Percentiles rank a stretch among this genome's conserved stretches.
Conservation (phyloP, 2,329 filamentous ascomycete genomes). For the Talaromyces sp. region DNA sequence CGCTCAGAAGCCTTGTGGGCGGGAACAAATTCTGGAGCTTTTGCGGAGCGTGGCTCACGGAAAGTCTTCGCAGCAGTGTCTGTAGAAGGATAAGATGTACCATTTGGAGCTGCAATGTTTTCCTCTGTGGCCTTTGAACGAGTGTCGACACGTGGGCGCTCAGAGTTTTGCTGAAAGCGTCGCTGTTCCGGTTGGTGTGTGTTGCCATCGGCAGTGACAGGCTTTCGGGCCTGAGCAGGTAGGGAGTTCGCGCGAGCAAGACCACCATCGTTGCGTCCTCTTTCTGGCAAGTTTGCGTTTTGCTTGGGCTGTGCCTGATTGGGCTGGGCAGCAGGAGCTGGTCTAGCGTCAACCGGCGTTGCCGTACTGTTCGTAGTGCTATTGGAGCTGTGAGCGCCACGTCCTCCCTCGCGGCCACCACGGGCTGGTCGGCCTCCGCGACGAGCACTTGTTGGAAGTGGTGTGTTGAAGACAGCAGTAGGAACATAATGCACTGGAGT, state of each 20-base stretch:
- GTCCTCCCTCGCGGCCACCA: constrained; percentile 52
- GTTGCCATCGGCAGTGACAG: constrained; percentile 34
- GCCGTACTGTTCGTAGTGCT: constrained; percentile 23
- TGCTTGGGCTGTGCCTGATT: constrained; percentile 28
- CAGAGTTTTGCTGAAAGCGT: constrained; percentile 30
- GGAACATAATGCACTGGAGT: constrained; percentile 77
- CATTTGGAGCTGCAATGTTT: constrained; percentile 23
- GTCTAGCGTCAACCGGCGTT: constrained; percentile 3
- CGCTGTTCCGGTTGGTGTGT: constrained; percentile 29
- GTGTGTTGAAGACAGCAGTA: constrained; percentile 81
- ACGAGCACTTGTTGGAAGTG: constrained; percentile 54
- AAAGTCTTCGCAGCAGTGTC: constrained; percentile 32
- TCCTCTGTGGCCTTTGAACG: constrained; percentile 34
- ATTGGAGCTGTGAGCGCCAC: constrained; percentile 38
- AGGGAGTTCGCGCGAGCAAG: constrained; percentile 38
- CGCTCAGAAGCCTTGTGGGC: constrained; percentile 28
- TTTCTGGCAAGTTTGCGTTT: constrained; percentile 30
- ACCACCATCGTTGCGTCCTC: constrained; percentile 36
- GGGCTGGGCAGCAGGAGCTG: constrained; percentile 31
- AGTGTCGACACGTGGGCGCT: constrained; percentile 29
- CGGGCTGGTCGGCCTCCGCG: constrained; percentile 56
- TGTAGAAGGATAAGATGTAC: constrained; percentile 29
- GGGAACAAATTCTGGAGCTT: constrained; percentile 30
- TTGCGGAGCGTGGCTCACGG: constrained; percentile 35
- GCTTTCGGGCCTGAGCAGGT: constrained; percentile 37